Evolutionary conservation across 306 rosid genomes (phyloP).

Genomic region (Quercus ilex): DNA sequence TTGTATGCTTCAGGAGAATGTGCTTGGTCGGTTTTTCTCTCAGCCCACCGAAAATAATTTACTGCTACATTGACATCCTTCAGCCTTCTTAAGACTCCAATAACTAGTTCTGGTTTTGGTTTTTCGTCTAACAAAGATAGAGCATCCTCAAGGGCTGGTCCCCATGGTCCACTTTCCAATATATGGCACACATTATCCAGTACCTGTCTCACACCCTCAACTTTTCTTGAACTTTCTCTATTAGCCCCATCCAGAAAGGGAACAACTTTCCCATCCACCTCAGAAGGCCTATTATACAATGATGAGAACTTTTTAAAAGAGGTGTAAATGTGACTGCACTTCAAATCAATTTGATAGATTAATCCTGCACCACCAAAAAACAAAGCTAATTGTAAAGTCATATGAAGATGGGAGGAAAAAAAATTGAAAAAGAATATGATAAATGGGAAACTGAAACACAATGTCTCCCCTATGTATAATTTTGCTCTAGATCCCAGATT

Average conservation of each 20-base stretch:
- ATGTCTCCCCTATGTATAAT: neutral
- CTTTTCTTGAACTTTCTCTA: slow-evolving; percentile 28
- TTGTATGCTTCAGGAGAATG: slow-evolving; percentile 66
- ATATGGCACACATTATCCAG: slow-evolving; percentile 59
- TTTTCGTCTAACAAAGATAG: slow-evolving; percentile 44
- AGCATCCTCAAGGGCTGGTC: slow-evolving; percentile 60
- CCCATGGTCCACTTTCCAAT: slow-evolving; percentile 69
- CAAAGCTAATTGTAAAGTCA: neutral
- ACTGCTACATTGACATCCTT: slow-evolving; percentile 58
- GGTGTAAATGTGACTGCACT: slow-evolving; percentile 24
- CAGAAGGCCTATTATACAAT: slow-evolving; percentile 47
- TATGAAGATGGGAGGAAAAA: neutral
- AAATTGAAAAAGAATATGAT: neutral
- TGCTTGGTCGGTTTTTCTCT: slow-evolving; percentile 55
- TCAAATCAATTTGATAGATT: slow-evolving; percentile 27
- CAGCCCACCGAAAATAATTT: slow-evolving; percentile 78
- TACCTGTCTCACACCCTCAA: slow-evolving; percentile 35
- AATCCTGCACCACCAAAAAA: slow-evolving; percentile 40
- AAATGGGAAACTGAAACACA: neutral
- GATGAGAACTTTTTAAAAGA: slow-evolving; percentile 35
- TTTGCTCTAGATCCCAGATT: neutral
- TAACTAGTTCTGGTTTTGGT: slow-evolving; percentile 64
- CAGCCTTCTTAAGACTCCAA: slow-evolving; percentile 78
- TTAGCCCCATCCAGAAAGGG: slow-evolving; percentile 21
- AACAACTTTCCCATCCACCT: slow-evolving; percentile 28